Percentiles rank a stretch among this genome's conserved stretches.
phyloP scores from a whole-genome alignment of 805 yeast genomes.

The Nakazawaea holstii region DNA sequence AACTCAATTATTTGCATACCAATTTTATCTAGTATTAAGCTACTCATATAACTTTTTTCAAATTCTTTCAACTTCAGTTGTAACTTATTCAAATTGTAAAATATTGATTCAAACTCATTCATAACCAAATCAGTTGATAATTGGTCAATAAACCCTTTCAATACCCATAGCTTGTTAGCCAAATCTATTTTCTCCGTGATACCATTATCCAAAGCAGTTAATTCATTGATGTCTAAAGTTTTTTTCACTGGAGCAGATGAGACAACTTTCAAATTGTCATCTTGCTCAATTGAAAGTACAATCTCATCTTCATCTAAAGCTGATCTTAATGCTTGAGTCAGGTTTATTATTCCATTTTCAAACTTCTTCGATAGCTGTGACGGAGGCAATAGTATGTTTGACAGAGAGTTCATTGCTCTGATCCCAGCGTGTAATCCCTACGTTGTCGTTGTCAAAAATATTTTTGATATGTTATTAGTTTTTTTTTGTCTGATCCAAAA shows the following conservation, averaged over 20 bases:
- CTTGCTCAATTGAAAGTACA: slow-evolving; percentile 12
- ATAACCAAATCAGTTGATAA: slow-evolving; percentile 2
- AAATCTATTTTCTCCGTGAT: slow-evolving; percentile 2
- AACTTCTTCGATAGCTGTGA: not conserved
- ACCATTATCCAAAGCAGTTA: slow-evolving; percentile 1
- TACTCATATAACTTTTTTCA: not conserved
- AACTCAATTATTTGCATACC: not conserved
- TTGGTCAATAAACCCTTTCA: slow-evolving; percentile 10
- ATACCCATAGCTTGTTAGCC: slow-evolving; percentile 7
- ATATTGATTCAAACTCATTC: slow-evolving; percentile 10
- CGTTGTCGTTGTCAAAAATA: too few relatives aligned
- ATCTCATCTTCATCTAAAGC: slow-evolving; percentile 12
- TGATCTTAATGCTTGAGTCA: slow-evolving; percentile 1
- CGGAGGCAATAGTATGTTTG: not conserved
- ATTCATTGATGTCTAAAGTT: not conserved
- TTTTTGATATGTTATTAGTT: too few relatives aligned
- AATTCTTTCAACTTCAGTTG: slow-evolving; percentile 5
- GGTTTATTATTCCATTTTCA: not conserved
- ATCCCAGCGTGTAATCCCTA: too few relatives aligned
- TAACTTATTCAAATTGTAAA: slow-evolving; percentile 7
- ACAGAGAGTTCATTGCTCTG: too few relatives aligned
- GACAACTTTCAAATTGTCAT: slow-evolving; percentile 17
- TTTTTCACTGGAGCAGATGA: not conserved
- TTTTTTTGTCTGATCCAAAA: too few relatives aligned
- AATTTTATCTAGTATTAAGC: slow-evolving; percentile 5